Conservation (phyloP, 768 basidiomycete genomes). For the Hypsizygus marmoreus region DNA sequence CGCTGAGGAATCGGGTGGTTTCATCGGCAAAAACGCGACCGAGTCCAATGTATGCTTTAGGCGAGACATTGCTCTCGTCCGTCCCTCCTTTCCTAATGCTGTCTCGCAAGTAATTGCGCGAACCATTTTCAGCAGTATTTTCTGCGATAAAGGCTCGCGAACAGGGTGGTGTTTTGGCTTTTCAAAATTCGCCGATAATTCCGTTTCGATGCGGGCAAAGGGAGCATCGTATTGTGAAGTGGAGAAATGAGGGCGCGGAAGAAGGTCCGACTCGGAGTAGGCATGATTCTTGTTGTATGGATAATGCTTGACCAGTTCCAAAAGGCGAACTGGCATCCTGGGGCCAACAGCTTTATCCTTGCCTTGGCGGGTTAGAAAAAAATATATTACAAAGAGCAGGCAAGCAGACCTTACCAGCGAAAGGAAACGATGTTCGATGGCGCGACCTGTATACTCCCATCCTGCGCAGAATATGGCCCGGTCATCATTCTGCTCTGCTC, state of each 20-base stretch:
- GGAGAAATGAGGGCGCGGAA: slow-evolving; percentile 67
- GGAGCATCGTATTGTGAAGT: slow-evolving; percentile 66
- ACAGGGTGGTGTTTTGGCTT: slow-evolving; percentile 53
- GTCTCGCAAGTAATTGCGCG: slow-evolving; percentile 52
- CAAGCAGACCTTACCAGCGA: slow-evolving; percentile 62
- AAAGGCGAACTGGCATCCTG: slow-evolving; percentile 68
- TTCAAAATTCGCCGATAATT: slow-evolving; percentile 40
- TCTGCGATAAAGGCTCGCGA: slow-evolving; percentile 57
- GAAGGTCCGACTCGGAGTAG: slow-evolving; percentile 41
- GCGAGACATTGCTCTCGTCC: slow-evolving; percentile 31
- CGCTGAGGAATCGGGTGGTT: slow-evolving; percentile 57
- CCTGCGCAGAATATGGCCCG: slow-evolving; percentile 68
- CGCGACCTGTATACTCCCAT: slow-evolving; percentile 74
- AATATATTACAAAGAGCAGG: neutral
- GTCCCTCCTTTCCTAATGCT: slow-evolving; percentile 47
- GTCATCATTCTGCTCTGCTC: slow-evolving; percentile 52
- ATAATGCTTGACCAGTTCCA: slow-evolving; percentile 70
- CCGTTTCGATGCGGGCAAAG: slow-evolving; percentile 64
- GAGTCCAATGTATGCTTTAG: slow-evolving; percentile 41
- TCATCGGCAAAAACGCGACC: slow-evolving; percentile 68
- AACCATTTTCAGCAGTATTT: slow-evolving; percentile 29
- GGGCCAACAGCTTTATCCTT: slow-evolving; percentile 61
- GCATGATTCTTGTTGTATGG: slow-evolving; percentile 50
- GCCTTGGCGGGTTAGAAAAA: slow-evolving; percentile 13
- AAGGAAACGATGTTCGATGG: slow-evolving; percentile 77